A percentile compares a stretch with the other conserved stretches of the same genome.
These are phyloP conservation scores for Xylaria sp. DNA, from an alignment of 495 filamentous ascomycete species.

Conservation along the genomic window DNA sequence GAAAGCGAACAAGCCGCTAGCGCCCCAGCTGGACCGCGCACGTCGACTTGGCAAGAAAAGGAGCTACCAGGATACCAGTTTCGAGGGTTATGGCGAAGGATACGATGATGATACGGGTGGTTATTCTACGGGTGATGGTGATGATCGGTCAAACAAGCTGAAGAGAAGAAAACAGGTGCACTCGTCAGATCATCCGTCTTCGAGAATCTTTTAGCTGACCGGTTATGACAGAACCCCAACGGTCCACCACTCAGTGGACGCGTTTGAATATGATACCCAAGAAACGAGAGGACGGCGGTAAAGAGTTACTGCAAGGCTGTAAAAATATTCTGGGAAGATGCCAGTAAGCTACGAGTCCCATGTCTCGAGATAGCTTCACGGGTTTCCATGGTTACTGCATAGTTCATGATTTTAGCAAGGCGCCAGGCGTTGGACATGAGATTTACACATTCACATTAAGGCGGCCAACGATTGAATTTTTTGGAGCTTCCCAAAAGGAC, in stretches of 20 bases:
- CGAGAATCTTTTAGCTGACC: conserved; percentile 39
- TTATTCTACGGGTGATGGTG: conserved; percentile 61
- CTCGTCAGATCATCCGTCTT: conserved; percentile 34
- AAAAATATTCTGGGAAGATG: conserved; percentile 25
- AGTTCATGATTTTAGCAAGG: conserved; percentile 45
- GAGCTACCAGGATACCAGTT: conserved; percentile 61
- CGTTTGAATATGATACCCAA: conserved; percentile 39
- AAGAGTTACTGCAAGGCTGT: conserved; percentile 26
- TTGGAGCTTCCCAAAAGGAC: conserved; percentile 12
- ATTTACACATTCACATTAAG: conserved; percentile 28
- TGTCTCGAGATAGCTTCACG: conserved; percentile 11
- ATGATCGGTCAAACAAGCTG: conserved; percentile 50
- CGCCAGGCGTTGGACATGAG: conserved; percentile 38
- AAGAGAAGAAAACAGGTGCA: conserved; percentile 66
- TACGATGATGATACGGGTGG: conserved; percentile 57
- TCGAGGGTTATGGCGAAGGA: conserved; percentile 64
- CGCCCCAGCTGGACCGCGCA: conserved; percentile 39
- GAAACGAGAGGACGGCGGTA: conserved; percentile 22
- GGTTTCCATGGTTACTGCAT: conserved; percentile 30
- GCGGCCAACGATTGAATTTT: conserved; percentile 27
- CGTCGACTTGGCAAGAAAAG: conserved; percentile 53
- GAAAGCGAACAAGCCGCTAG: conserved; percentile 50
- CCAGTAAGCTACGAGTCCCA: conserved; percentile 16
- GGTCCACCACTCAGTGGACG: conserved; percentile 30
- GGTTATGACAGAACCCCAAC: conserved; percentile 38